Evolutionary conservation across 2,329 filamentous ascomycete genomes (phyloP).

Genomic region (Leptographium flavum): DNA sequence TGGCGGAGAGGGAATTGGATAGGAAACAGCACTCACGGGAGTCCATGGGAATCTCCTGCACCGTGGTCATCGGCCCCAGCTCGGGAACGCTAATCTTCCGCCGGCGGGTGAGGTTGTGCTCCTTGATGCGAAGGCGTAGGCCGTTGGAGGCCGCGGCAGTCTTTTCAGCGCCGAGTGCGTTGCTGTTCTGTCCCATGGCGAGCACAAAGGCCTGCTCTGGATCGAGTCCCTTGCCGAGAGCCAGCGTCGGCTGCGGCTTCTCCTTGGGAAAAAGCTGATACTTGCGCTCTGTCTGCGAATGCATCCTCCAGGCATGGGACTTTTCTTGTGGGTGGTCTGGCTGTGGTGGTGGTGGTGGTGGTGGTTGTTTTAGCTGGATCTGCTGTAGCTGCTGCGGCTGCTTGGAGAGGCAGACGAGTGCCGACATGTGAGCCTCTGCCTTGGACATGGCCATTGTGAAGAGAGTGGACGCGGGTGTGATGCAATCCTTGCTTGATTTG

Average conservation of each 20-base stretch:
- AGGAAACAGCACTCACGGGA: constrained; percentile 39
- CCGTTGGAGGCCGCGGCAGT: constrained; percentile 1
- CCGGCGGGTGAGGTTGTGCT: constrained; percentile 40
- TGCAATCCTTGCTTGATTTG: background rate
- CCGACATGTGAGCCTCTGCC: constrained; percentile 9
- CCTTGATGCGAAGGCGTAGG: constrained; percentile 40
- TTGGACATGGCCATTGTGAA: background rate
- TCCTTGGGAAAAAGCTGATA: constrained; percentile 48
- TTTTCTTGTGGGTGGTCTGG: constrained; percentile 30
- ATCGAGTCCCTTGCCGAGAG: constrained; percentile 29
- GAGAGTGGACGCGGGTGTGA: no score
- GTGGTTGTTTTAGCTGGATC: background rate
- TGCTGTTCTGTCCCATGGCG: constrained; percentile 23
- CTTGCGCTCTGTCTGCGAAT: constrained; percentile 37
- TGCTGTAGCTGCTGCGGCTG: constrained; percentile 11
- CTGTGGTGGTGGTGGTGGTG: no score
- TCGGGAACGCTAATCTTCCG: constrained; percentile 52
- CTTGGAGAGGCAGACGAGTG: constrained; percentile 6
- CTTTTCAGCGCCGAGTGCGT: background rate
- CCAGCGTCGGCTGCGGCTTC: constrained; percentile 27
- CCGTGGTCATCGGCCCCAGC: constrained; percentile 52
- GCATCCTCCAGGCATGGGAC: constrained; percentile 43
- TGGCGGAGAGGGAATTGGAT: constrained; percentile 1
- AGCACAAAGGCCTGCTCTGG: constrained; percentile 33
- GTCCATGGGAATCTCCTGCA: constrained; percentile 54